Evolutionary conservation across 371 early-diverging fungal species (phyloP).

Genomic region (Mortierella sp.): DNA sequence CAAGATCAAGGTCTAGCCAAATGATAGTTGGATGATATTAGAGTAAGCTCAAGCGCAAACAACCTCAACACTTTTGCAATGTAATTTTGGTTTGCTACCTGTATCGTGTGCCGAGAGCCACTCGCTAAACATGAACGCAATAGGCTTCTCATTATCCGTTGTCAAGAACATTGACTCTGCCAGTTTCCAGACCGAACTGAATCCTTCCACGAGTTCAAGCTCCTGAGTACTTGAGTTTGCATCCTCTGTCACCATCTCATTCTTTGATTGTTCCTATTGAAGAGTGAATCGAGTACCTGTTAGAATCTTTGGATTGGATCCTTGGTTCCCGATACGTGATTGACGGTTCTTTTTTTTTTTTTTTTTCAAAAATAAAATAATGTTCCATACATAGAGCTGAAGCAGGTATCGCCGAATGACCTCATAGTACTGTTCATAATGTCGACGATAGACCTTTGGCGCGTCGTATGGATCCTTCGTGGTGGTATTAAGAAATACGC

Average conservation of each 20-base stretch:
- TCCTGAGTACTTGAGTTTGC: constrained; percentile 11
- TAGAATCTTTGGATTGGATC: neutral
- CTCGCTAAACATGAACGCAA: constrained; percentile 33
- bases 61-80: neutral
- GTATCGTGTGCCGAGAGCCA: constrained; percentile 29
- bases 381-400: constrained; percentile 25
- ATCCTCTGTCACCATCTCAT: constrained; percentile 19
- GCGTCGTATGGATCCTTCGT: constrained; percentile 24
- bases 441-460: constrained; percentile 11
- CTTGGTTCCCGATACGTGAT: too few species aligned
- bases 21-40: too few species aligned
- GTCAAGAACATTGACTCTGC: constrained; percentile 43
- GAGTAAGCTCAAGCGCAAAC: neutral
- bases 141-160: constrained; percentile 22
- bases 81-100: constrained; percentile 8
- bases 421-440: constrained; percentile 27
- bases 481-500: constrained; percentile 26
- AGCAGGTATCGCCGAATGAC: constrained; percentile 26
- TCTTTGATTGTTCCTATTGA: constrained; percentile 19
- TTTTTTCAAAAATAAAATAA: neutral
- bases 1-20: constrained; percentile 19
- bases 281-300: neutral
- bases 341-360: too few species aligned
- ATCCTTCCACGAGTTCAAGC: constrained; percentile 28
- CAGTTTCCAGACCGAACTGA: constrained; percentile 36